Conservation (phyloP, 768 basidiomycete species). For the Suillus ampliporus region DNA sequence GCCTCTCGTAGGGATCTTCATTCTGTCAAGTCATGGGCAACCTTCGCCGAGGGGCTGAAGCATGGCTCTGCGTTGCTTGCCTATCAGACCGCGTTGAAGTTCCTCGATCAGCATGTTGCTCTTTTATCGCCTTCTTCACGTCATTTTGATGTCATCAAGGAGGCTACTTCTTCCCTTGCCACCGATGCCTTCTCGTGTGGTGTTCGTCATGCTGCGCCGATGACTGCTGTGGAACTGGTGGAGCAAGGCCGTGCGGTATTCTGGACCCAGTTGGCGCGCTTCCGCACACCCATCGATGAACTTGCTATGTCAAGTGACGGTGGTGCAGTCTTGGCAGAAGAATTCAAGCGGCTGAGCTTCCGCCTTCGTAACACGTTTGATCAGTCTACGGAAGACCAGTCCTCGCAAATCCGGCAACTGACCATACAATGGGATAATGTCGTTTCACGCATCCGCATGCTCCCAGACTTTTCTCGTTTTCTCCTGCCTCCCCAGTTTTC, state of each 20-base stretch:
- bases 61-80: slow-evolving; percentile 32
- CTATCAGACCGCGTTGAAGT: slow-evolving; percentile 32
- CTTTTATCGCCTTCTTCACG: slow-evolving; percentile 21
- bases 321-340: slow-evolving; percentile 23
- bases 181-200: slow-evolving; percentile 33
- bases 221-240: slow-evolving; percentile 35
- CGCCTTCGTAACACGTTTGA: not conserved
- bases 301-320: slow-evolving; percentile 25
- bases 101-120: slow-evolving; percentile 26
- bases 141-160: slow-evolving; percentile 19
- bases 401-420: too few species aligned
- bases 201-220: slow-evolving; percentile 24
- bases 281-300: slow-evolving; percentile 30
- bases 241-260: slow-evolving; percentile 39
- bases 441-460: too few species aligned
- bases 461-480: slow-evolving; percentile 15
- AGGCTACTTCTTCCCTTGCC: slow-evolving; percentile 23
- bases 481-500: slow-evolving; percentile 16
- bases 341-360: slow-evolving; percentile 27
- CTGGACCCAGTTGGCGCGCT: slow-evolving; percentile 39
- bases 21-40: slow-evolving; percentile 21
- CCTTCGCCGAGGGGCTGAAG: slow-evolving; percentile 6
- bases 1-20: slow-evolving; percentile 8
- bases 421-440: too few species aligned
- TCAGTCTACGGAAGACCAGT: not conserved